Conservation (phyloP, 352 stramenopile genomes). For the Detonula confervacea region DNA sequence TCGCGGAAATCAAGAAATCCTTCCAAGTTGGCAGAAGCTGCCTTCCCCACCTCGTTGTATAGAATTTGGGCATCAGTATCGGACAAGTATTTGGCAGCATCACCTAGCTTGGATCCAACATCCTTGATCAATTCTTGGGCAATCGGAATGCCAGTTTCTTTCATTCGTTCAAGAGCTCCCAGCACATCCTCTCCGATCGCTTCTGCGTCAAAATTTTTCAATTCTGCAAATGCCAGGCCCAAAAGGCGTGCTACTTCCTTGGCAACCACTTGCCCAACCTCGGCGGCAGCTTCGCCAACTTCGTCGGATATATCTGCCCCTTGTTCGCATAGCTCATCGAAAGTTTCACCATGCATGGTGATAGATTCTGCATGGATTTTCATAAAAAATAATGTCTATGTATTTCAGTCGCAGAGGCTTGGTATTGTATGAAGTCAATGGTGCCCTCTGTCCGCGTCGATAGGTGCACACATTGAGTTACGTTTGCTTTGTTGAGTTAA, state of each 20-base stretch:
- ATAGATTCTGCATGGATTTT: no score
- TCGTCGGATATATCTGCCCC: background rate
- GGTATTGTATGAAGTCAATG: no score
- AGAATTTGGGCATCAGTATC: background rate
- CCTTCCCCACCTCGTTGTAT: background rate
- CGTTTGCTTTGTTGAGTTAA: no score
- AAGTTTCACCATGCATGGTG: background rate
- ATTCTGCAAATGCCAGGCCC: background rate
- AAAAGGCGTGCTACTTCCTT: background rate
- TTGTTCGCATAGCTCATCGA: background rate
- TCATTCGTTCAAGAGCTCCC: background rate
- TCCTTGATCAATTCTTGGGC: background rate
- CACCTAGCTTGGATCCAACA: background rate
- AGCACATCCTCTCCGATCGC: background rate
- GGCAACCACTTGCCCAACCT: background rate
- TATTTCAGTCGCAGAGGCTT: no score
- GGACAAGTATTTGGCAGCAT: background rate
- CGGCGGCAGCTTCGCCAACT: background rate
- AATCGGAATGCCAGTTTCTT: background rate
- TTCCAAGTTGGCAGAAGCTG: background rate
- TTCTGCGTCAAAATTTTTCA: background rate
- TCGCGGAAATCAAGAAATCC: background rate
- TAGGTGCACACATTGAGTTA: no score
- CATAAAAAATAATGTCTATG: no score
- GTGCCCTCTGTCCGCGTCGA: no score